Conservation (phyloP, 306 rosid species). For the Cyamopsis tetragonoloba region DNA sequence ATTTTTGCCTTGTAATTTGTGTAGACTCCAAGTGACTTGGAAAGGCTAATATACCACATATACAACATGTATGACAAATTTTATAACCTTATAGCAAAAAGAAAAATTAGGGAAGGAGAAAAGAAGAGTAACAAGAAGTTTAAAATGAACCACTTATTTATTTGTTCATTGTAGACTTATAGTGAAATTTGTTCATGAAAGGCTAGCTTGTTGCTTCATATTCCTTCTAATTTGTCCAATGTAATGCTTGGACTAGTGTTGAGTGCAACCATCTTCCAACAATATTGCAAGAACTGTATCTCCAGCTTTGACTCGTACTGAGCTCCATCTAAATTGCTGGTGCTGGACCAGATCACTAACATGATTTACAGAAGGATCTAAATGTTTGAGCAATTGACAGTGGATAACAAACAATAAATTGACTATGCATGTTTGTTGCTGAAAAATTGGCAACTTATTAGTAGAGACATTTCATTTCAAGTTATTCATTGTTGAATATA, state of each 20-base stretch:
- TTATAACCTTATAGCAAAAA: neutral
- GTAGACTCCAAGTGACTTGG: constrained; percentile 1
- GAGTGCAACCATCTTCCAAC: constrained; percentile 3
- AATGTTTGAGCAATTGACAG: constrained; percentile 1
- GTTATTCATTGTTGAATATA: constrained; percentile 6
- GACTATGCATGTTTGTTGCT: constrained; percentile 1
- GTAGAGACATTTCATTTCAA: neutral
- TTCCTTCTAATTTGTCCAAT: neutral
- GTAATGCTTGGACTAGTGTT: neutral
- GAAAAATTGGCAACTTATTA: neutral
- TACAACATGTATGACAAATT: constrained; percentile 5
- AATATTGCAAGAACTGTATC: neutral
- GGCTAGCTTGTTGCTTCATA: neutral
- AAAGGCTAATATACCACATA: neutral
- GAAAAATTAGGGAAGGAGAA: neutral
- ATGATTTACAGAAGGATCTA: neutral
- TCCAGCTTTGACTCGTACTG: neutral
- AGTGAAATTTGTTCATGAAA: neutral
- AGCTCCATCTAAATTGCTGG: constrained; percentile 7
- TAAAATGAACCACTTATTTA: neutral
- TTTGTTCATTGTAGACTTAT: neutral
- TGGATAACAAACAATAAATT: neutral
- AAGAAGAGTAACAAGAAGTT: neutral
- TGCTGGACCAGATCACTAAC: neutral
- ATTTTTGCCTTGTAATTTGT: constrained; percentile 3